Base-by-base conservation (phyloP, 352 stramenopile genomes). In the Globisporangium radiosum region DNA sequence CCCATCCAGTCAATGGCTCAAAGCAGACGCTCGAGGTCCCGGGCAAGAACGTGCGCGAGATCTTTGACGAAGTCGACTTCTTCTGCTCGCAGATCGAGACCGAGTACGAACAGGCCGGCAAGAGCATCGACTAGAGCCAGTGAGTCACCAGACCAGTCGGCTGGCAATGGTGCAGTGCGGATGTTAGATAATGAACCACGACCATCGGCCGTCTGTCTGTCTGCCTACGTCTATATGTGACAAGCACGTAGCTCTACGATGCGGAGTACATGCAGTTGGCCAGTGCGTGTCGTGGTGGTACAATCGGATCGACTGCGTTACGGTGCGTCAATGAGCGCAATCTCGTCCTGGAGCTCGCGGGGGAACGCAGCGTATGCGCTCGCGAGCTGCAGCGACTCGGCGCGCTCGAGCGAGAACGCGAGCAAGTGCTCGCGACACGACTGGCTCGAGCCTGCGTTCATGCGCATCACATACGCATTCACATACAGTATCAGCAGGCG, bases 21-120 rank as follows among this genome's bases (percentile, higher is more conserved):
- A 88, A 90, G 69, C 68, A 92, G 55, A 63, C 68, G 50, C 68
- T 92, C 45, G 76, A 88, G 52, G 82, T 91, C 13, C 73, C 80
- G 17, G 63, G 65, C 72, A 88, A 88, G 69, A 85, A 87, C 48
- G 79, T 94, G 48, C 73, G 78, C 62, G 85, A 90, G 40, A 94
- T 94, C 66, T 91, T 92, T 56, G 84, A 92, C 33, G 78, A 92
- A 33, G 66, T 94, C 52, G 85, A 94, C 65, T 87, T 78, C 53
- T 82, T 84, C 68, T 94, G 85, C 76, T 87, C 81, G 53, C 80
- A 88, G 71, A 94, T 94, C 59, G 85, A 94, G 70, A 82, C 85
- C 55, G 82, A 94, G 68, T 90, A 92, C 66, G 85, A 94, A 70
- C 68, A 76, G 59, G 64, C 81, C 64, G 85, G 85, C 69, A 94